A percentile compares a stretch with the other conserved stretches of the same genome.
These are phyloP conservation scores for Penicillium paradoxum DNA, from an alignment of 495 filamentous ascomycete genomes.

Conservation along the genomic window DNA sequence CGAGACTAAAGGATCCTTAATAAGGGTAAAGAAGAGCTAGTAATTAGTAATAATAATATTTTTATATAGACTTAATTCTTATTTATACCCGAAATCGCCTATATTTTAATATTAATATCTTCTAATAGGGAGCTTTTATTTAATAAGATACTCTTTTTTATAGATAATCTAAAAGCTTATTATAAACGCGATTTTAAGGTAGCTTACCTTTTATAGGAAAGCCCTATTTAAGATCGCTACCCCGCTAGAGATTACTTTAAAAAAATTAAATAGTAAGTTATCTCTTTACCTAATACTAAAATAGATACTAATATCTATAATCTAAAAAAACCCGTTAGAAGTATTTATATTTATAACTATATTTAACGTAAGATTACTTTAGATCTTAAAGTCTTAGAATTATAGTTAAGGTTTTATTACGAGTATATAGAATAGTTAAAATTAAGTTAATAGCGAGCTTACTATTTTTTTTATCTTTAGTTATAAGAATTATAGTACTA, in stretches of 20 bases:
- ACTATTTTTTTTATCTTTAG: slow-evolving; percentile 11
- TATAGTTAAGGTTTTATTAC: slow-evolving; percentile 15
- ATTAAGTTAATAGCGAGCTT: slow-evolving; percentile 10
- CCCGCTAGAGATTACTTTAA: slow-evolving; percentile 9
- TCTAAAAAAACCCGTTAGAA: slow-evolving; percentile 14
- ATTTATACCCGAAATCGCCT: slow-evolving; percentile 16
- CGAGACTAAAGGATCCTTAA: slow-evolving; percentile 17
- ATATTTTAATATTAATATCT: slow-evolving; percentile 15
- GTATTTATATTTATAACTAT: slow-evolving; percentile 16
- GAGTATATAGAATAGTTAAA: slow-evolving; percentile 16
- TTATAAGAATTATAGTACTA: slow-evolving; percentile 15
- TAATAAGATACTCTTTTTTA: slow-evolving; percentile 19
- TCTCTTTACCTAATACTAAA: neutral
- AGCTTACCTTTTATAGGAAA: slow-evolving; percentile 18
- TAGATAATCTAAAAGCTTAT: slow-evolving; percentile 14
- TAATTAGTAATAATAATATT: slow-evolving; percentile 7
- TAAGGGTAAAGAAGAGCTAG: slow-evolving; percentile 12
- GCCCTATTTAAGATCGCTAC: slow-evolving; percentile 13
- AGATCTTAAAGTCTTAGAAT: slow-evolving; percentile 8
- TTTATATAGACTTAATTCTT: slow-evolving; percentile 13
- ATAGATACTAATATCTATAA: slow-evolving; percentile 14
- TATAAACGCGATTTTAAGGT: slow-evolving; percentile 18
- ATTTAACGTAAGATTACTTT: slow-evolving; percentile 8
- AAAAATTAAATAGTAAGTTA: slow-evolving; percentile 12
- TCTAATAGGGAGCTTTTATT: slow-evolving; percentile 18